Base-by-base conservation (phyloP, 2,329 filamentous ascomycete species). In the Xylaria sp. region DNA sequence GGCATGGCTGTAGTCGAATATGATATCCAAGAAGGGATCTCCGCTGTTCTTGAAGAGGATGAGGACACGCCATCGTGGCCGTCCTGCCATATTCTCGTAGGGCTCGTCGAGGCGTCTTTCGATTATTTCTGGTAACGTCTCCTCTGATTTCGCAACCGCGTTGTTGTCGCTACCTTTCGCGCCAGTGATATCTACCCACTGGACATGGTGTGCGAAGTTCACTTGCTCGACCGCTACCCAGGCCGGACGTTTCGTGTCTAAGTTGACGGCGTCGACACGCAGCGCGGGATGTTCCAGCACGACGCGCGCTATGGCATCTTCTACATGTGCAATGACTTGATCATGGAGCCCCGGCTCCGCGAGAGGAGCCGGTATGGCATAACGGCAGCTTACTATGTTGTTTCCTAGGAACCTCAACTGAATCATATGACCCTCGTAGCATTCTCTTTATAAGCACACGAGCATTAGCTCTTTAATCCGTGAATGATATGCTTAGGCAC, bases 381-480 rank as follows among this genome's bases (percentile, higher is more conserved):
- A 77, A 50, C 73, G 74, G 44, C 73, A 74, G 23, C 69, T 63
- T 1, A 77, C 54, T 61, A 65, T 25, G 10, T 69, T 75, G 51
- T 71, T 70, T 15, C 70, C 68, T 34, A 75, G 69, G 57, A 74
- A 74, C 55, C 69, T 57, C 25, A 77, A 61, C 28, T 69, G 25
- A 60, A 75, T 61, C 73, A 76, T 74, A 18, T 73, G 72, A 20
- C 72, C 64, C 57, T 76, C 71, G 60, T 75, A 76, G 8, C 66
- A 63, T 46, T 71, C 69, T 15, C 69, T 71, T 20, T 18, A n/a
- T 1, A 39, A 23, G 3, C 18, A 13, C 10, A 46, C 4, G 2
- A 12, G 12, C 15, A 18, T 67, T 9, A 67, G 55, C 31, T 13
- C 55, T 20, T 12, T 13, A 1, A 9, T 23, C 34, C 15, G 20